Evolutionary conservation across 805 yeast species (phyloP).

Genomic region (Wickerhamiella azymoides): DNA sequence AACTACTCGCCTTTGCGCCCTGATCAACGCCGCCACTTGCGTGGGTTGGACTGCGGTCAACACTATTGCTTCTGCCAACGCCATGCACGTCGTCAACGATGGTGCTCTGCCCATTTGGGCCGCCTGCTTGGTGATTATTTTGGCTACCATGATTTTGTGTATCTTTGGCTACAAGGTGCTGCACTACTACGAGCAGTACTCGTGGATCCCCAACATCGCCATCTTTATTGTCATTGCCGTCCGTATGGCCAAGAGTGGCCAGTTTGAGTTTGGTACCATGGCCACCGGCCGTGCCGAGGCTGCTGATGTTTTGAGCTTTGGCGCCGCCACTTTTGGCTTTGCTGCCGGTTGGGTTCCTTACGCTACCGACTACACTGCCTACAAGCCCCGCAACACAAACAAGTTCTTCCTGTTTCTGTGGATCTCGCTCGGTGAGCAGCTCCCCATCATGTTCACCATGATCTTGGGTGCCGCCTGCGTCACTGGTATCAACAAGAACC

Average conservation of each 20-base stretch:
- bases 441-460: conserved; percentile 61
- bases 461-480: conserved; percentile 78
- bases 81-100: conserved; percentile 60
- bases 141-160: conserved; percentile 54
- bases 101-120: conserved; percentile 74
- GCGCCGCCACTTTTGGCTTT: conserved; percentile 72
- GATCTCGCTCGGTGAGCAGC: conserved; percentile 46
- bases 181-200: conserved; percentile 68
- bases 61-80: conserved; percentile 77
- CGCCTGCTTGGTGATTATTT: conserved; percentile 61
- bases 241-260: conserved; percentile 52
- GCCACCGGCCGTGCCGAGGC: conserved; percentile 54
- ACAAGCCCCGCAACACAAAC: conserved; percentile 57
- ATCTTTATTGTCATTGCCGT: conserved; percentile 69
- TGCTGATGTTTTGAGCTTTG: conserved; percentile 64
- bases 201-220: conserved; percentile 73
- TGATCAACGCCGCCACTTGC: conserved; percentile 70
- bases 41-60: conserved; percentile 94
- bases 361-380: conserved; percentile 84
- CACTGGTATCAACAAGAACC: conserved; percentile 41
- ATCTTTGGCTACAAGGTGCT: conserved; percentile 73
- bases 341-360: conserved; percentile 93
- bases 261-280: conserved; percentile 43
- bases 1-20: conserved; percentile 62
- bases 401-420: conserved; percentile 46